Base-by-base conservation (phyloP, 2,329 filamentous ascomycete species). In the Penicillium fuscoglaucum region DNA sequence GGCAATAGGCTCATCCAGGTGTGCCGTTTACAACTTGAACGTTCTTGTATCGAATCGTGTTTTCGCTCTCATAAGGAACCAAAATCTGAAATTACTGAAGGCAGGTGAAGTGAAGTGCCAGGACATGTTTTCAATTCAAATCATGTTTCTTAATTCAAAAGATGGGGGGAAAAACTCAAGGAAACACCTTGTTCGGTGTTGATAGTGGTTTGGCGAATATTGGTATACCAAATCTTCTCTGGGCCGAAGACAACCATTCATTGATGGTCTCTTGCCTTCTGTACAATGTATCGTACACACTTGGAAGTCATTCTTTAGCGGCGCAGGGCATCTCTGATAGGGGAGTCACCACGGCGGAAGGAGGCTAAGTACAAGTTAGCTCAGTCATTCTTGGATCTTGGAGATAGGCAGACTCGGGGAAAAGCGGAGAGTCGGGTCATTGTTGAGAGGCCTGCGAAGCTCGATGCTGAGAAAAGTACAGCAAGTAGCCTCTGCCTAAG, bases 301-400 rank as follows among this genome's bases (percentile, higher is more conserved):
- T 57, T 61, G 49, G 60, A 58, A 64, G 50, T 52, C 58, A 40
- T 49, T 52, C 51, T 71, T 61, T 74, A 72, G 60, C 74, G 65
- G 62, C 72, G 74, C 61, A 76, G 69, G 40, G 73, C 73, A 58
- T 76, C 71, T 66, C 72, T 70, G 52, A 74, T 61, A 51, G 74
- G 75, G 45, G 73, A 74, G 56, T 77, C 76, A 46, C 76, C 76
- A 55, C 76, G 74, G 60, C 76, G 75, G 72, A 78, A 78, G 24
- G 76, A 78, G 68, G 75, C 76, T 78, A 61, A 39, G 40, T 17
- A 3, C 17, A 29, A 41, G 54, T 68, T 63, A 67, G 66, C 57
- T 39, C 35, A 46, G 39, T 43, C 15, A 33, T 37, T 40, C 28
- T 26, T 21, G n/a, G n/a, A 10, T 15, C 24, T 43, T 39, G n/a